A percentile compares a stretch with the other conserved stretches of the same genome.
These are phyloP conservation scores for Saccharum hybrid DNA, from an alignment of 202 grass and related monocot species.

Conservation along the genomic window DNA sequence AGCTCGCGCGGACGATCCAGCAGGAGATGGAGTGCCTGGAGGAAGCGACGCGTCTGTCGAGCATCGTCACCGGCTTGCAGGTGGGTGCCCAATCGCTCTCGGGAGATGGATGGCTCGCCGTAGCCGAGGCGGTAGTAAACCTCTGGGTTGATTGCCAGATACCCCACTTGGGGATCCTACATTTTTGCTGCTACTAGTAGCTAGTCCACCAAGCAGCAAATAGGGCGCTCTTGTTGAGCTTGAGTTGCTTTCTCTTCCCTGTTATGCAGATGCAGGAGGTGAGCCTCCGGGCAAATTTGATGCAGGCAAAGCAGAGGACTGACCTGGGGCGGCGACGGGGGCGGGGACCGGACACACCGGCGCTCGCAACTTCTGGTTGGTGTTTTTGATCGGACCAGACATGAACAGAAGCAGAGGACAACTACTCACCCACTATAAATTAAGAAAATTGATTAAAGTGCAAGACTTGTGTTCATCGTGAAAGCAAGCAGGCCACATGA, in stretches of 20 bases:
- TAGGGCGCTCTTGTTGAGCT: no score
- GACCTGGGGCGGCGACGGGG: neutral
- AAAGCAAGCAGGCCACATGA: neutral
- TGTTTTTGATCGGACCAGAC: constrained; percentile 40
- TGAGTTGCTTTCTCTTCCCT: neutral
- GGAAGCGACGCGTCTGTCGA: constrained; percentile 63
- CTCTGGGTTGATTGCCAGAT: constrained; percentile 28
- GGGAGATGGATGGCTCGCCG: constrained; percentile 23
- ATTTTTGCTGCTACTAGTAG: neutral
- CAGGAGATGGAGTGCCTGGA: constrained; percentile 78
- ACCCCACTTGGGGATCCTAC: neutral
- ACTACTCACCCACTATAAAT: constrained; percentile 35
- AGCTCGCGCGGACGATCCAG: constrained; percentile 57
- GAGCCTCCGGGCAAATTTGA: constrained; percentile 73
- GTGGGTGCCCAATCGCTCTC: constrained; percentile 46
- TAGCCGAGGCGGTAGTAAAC: constrained; percentile 6
- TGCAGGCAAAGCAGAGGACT: constrained; percentile 64
- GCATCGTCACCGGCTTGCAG: constrained; percentile 58
- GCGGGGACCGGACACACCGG: neutral
- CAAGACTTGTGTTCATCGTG: constrained; percentile 14
- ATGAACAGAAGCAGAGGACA: neutral
- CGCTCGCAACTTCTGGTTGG: constrained; percentile 30
- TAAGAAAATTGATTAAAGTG: constrained; percentile 29
- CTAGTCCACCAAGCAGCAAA: neutral
- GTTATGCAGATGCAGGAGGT: constrained; percentile 66